Conservation (phyloP, 2,329 filamentous ascomycete species). For the Cryphonectria radicalis region DNA sequence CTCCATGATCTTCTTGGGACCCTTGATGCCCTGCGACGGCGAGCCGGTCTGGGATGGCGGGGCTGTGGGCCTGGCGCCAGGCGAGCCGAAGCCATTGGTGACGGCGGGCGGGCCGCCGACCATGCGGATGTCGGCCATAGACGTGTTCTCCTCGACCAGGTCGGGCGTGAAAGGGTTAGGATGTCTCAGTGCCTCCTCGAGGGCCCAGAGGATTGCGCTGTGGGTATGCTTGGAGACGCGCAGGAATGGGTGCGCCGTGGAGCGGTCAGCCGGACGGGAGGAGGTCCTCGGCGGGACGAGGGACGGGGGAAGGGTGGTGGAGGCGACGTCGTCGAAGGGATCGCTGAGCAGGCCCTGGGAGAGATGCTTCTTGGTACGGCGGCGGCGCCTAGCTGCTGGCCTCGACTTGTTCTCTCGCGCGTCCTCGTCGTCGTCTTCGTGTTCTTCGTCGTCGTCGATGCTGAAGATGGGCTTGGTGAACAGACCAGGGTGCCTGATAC, state of each 20-base stretch:
- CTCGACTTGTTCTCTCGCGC: slow-evolving; percentile 15
- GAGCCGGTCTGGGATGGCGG: slow-evolving; percentile 57
- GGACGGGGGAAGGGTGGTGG: slow-evolving; percentile 39
- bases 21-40: slow-evolving; percentile 69
- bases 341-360: slow-evolving; percentile 54
- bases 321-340: slow-evolving; percentile 44
- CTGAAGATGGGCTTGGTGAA: slow-evolving; percentile 41
- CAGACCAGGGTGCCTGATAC: slow-evolving; percentile 49
- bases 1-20: slow-evolving; percentile 90
- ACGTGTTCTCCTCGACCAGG: slow-evolving; percentile 82
- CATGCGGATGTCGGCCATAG: slow-evolving; percentile 80
- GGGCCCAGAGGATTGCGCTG: slow-evolving; percentile 86
- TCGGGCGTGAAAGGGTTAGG: slow-evolving; percentile 85
- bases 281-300: slow-evolving; percentile 37
- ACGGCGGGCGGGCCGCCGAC: slow-evolving; percentile 60
- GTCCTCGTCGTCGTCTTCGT: background rate
- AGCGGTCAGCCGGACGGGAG: slow-evolving; percentile 38
- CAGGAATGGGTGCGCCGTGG: slow-evolving; percentile 51
- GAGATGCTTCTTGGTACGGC: slow-evolving; percentile 42
- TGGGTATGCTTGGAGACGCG: slow-evolving; percentile 84
- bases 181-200: slow-evolving; percentile 86
- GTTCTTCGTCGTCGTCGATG: slow-evolving; percentile 12
- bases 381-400: slow-evolving; percentile 14
- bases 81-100: slow-evolving; percentile 58
- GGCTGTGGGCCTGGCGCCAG: slow-evolving; percentile 51